phyloP scores from a whole-genome alignment of 306 rosid species.

The Adenanthera pavonina region DNA sequence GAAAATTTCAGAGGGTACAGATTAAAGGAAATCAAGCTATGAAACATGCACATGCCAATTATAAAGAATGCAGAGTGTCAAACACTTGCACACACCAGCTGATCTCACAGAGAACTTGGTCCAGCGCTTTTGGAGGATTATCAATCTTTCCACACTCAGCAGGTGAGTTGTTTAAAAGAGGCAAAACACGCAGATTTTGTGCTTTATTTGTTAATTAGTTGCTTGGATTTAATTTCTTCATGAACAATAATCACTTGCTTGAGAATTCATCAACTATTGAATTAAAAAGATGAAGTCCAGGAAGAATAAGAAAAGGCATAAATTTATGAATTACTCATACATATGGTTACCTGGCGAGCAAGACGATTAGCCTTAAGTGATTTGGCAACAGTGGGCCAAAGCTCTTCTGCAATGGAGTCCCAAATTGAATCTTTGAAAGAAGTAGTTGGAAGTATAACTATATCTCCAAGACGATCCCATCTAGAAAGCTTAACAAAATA shows the following conservation, averaged over 20 bases:
- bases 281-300: slow-evolving; percentile 17
- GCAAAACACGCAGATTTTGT: neutral
- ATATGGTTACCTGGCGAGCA: slow-evolving; percentile 77
- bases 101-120: neutral
- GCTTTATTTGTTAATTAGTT: neutral
- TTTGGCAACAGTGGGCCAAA: slow-evolving; percentile 79
- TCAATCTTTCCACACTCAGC: neutral
- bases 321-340: slow-evolving; percentile 20
- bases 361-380: slow-evolving; percentile 76
- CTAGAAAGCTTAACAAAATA: slow-evolving; percentile 47
- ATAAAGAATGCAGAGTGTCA: neutral
- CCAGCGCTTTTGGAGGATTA: neutral
- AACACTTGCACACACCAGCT: neutral
- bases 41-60: neutral
- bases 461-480: slow-evolving; percentile 89
- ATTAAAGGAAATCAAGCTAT: neutral
- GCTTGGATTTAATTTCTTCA: neutral
- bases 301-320: slow-evolving; percentile 20
- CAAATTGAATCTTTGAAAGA: slow-evolving; percentile 77
- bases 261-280: neutral
- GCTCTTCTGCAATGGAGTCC: slow-evolving; percentile 69
- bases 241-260: neutral
- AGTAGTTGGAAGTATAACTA: slow-evolving; percentile 74
- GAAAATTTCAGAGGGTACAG: neutral
- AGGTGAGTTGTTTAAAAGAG: neutral